These are phyloP conservation scores for Cercospora berteroae DNA, from an alignment of 2,329 filamentous ascomycete genomes.

Conservation along the genomic window DNA sequence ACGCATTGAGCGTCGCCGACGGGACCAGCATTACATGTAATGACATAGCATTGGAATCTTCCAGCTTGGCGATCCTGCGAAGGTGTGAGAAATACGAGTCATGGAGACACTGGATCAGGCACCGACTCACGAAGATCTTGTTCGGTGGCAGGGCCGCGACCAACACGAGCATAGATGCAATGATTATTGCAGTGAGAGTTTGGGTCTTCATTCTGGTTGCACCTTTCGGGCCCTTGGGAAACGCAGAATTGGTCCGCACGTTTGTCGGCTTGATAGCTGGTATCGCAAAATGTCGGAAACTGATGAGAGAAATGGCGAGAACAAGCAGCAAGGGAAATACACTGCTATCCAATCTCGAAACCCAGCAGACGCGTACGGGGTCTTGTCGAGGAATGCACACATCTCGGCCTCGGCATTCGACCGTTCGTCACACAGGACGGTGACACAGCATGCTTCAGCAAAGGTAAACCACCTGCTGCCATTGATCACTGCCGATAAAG, in stretches of 20 bases:
- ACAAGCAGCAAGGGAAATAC: background rate
- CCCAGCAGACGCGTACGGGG: background rate
- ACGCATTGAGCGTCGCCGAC: background rate
- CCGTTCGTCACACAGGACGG: background rate
- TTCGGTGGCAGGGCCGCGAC: background rate
- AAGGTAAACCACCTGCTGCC: too few relatives aligned
- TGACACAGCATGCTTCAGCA: background rate
- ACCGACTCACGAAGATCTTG: background rate
- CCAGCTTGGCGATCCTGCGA: slow-evolving; percentile 2
- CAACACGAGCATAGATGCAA: background rate
- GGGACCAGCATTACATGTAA: background rate
- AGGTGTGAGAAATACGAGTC: background rate
- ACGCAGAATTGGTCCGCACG: background rate
- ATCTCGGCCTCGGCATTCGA: background rate
- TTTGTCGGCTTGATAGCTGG: background rate
- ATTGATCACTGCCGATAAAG: background rate
- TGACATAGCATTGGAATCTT: slow-evolving; percentile 3
- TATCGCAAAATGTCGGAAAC: background rate
- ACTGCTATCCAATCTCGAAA: background rate
- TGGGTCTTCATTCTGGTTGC: background rate
- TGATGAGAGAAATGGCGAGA: background rate
- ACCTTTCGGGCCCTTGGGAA: background rate
- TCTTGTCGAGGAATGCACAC: background rate
- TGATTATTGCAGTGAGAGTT: background rate
- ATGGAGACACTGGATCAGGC: background rate